Conservation (phyloP, 2,329 filamentous ascomycete genomes). For the Rhexocercosporidium sp. region DNA sequence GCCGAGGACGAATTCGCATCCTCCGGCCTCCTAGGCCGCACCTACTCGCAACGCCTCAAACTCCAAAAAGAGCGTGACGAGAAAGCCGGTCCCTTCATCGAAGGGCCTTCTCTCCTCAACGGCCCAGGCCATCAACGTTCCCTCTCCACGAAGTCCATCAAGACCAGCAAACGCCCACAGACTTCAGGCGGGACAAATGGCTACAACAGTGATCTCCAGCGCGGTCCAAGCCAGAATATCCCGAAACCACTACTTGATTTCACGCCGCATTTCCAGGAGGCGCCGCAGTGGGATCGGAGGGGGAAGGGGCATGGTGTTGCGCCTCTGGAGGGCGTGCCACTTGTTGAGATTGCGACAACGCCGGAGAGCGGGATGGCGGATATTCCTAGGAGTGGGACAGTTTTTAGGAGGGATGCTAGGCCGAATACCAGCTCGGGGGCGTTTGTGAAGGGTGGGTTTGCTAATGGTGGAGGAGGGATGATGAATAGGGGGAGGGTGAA, state of each 20-base stretch:
- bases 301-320: constrained; percentile 56
- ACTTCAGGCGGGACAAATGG: not conserved
- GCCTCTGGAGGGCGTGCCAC: constrained; percentile 48
- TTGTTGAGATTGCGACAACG: constrained; percentile 52
- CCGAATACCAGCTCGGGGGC: constrained; percentile 1
- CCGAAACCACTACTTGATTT: constrained; percentile 70
- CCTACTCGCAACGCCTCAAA: constrained; percentile 53
- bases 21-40: constrained; percentile 53
- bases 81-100: constrained; percentile 29
- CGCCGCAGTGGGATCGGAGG: constrained; percentile 61
- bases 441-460: constrained; percentile 12
- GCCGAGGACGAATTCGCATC: constrained; percentile 49
- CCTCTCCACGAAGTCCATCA: constrained; percentile 30
- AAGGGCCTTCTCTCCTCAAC: constrained; percentile 58
- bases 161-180: constrained; percentile 14
- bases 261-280: constrained; percentile 66
- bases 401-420: constrained; percentile 36
- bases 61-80: constrained; percentile 30
- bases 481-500: constrained; percentile 16
- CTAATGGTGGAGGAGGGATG: constrained; percentile 4
- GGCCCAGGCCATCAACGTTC: constrained; percentile 40
- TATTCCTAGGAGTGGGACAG: constrained; percentile 28
- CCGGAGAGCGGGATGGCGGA: constrained; percentile 28
- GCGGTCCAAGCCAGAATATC: constrained; percentile 18
- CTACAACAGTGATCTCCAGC: constrained; percentile 16